Evolutionary conservation across 2,329 filamentous ascomycete genomes (phyloP).

Genomic region (Eurotiales sp.): DNA sequence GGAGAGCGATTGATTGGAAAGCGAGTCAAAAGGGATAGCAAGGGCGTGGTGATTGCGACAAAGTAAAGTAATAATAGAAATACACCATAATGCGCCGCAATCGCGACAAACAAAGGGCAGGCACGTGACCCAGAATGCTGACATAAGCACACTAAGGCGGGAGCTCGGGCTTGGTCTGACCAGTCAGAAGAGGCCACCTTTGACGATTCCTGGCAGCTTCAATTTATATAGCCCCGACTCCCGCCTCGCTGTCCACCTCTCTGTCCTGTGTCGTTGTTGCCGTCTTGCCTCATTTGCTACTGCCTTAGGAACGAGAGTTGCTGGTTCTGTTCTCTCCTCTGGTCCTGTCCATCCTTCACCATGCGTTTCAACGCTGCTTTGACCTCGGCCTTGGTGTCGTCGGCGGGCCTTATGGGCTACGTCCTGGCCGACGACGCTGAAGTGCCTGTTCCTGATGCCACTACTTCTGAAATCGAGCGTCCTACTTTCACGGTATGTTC

Average conservation of each 20-base stretch:
- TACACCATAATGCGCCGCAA: too few relatives aligned
- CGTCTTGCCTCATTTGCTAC: slow-evolving; percentile 14
- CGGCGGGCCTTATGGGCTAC: slow-evolving; percentile 64
- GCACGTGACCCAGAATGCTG: too few relatives aligned
- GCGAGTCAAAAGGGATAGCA: too few relatives aligned
- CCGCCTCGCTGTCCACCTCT: slow-evolving; percentile 16
- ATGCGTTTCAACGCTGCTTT: slow-evolving; percentile 85
- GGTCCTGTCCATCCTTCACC: slow-evolving; percentile 36
- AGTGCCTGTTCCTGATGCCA: slow-evolving; percentile 50
- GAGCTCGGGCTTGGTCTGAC: not conserved
- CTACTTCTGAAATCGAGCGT: slow-evolving; percentile 60
- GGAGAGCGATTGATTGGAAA: too few relatives aligned
- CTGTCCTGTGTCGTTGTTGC: slow-evolving; percentile 14
- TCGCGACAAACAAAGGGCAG: too few relatives aligned
- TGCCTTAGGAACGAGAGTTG: slow-evolving; percentile 14
- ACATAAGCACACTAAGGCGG: not conserved
- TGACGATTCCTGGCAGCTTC: slow-evolving; percentile 29
- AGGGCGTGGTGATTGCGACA: too few relatives aligned
- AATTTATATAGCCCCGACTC: slow-evolving; percentile 26
- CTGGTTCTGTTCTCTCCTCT: slow-evolving; percentile 15
- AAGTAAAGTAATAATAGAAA: too few relatives aligned
- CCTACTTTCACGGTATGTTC: slow-evolving; percentile 82
- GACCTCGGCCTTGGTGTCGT: slow-evolving; percentile 64
- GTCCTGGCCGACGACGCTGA: slow-evolving; percentile 68
- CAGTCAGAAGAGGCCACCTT: slow-evolving; percentile 42